These are phyloP conservation scores for Neurospora sp. DNA, from an alignment of 495 filamentous ascomycete species.

Conservation along the genomic window DNA sequence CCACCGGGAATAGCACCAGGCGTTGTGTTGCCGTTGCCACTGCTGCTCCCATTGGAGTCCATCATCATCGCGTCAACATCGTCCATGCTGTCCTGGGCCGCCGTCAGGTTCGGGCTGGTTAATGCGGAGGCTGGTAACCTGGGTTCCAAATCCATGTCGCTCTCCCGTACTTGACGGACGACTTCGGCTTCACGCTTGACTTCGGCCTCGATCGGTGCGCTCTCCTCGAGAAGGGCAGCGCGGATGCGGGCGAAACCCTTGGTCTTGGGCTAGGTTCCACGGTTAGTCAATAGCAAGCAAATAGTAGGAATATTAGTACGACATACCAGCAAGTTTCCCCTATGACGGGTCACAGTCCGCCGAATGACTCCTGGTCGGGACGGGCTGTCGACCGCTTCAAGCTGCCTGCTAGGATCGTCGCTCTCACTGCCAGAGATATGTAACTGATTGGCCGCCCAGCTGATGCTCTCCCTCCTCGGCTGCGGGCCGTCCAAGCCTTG, in stretches of 20 bases:
- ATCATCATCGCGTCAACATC: constrained; percentile 53
- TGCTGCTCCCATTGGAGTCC: constrained; percentile 27
- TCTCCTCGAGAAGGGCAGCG: constrained; percentile 81
- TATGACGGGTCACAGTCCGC: constrained; percentile 61
- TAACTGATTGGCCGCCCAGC: constrained; percentile 74
- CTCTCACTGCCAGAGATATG: constrained; percentile 73
- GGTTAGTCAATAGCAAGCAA: constrained; percentile 5
- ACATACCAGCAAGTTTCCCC: constrained; percentile 79
- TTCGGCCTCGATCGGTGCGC: constrained; percentile 77
- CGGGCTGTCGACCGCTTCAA: constrained; percentile 37
- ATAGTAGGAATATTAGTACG: neutral
- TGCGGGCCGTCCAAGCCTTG: constrained; percentile 24
- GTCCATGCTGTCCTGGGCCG: constrained; percentile 38
- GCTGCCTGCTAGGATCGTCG: constrained; percentile 55
- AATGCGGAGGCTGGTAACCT: constrained; percentile 35
- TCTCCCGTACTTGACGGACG: constrained; percentile 83
- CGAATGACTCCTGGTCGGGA: constrained; percentile 47
- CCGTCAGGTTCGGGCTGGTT: constrained; percentile 37
- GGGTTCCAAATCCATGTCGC: constrained; percentile 43
- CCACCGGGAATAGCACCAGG: neutral
- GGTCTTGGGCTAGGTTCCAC: constrained; percentile 61
- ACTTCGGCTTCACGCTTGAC: constrained; percentile 88
- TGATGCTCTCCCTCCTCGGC: constrained; percentile 71
- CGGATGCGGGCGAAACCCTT: constrained; percentile 89
- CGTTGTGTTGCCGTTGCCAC: constrained; percentile 39